phyloP scores from a whole-genome alignment of 208 protist species.

The Acanthamoeba castellanii region DNA sequence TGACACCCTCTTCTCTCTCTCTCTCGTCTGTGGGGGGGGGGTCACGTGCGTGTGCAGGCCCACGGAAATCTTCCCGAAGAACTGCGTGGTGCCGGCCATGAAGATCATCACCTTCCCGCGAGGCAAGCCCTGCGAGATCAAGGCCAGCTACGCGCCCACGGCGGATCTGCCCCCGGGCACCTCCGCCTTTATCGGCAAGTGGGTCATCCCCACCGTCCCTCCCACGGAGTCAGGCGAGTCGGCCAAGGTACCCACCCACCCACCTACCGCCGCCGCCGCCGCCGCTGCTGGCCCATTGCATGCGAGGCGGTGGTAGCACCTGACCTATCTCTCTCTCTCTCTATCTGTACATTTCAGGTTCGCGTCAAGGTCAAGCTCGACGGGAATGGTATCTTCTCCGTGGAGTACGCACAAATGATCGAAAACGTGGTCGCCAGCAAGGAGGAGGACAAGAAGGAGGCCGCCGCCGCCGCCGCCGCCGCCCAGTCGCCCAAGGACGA shows the following conservation, averaged over 20 bases:
- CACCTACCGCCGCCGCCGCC: no score
- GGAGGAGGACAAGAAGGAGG: not conserved
- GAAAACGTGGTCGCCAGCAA: not conserved
- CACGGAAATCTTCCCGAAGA: constrained; percentile 46
- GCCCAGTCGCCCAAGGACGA: not conserved
- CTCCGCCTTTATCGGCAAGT: not conserved
- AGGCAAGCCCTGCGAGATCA: constrained; percentile 72
- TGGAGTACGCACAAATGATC: constrained; percentile 21
- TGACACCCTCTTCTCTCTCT: no score
- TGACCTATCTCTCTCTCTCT: constrained; percentile 8
- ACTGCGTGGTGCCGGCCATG: not conserved
- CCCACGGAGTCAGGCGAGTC: constrained; percentile 49
- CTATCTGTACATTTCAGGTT: not conserved
- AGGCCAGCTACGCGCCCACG: constrained; percentile 71
- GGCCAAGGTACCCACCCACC: constrained; percentile 45
- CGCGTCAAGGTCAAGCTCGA: constrained; percentile 53
- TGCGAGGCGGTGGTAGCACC: no score
- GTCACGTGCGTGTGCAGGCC: not conserved
- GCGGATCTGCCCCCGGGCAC: constrained; percentile 12
- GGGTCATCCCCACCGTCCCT: constrained; percentile 17
- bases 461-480: no score
- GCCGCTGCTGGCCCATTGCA: no score
- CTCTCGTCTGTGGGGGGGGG: no score
- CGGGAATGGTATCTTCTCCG: constrained; percentile 41
- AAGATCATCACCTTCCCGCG: constrained; percentile 51